Percentiles rank a stretch among this genome's conserved stretches.
Conservation (phyloP, 257 asterid species). For the Solanum bulbocastanum region DNA sequence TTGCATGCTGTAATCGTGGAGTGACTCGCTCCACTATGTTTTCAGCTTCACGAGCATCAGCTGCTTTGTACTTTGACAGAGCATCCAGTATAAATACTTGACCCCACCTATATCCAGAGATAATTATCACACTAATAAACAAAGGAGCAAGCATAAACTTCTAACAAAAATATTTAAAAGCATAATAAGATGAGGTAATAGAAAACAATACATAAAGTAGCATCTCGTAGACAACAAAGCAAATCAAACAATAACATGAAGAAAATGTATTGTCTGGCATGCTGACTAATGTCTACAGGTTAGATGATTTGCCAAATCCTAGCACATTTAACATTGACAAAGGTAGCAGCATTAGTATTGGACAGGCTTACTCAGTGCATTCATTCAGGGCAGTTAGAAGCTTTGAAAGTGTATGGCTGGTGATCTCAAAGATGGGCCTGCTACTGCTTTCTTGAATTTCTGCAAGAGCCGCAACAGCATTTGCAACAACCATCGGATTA, state of each 20-base stretch:
- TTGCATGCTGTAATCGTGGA: constrained; percentile 97
- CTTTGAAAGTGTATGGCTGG: constrained; percentile 91
- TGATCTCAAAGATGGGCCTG: constrained; percentile 86
- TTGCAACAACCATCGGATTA: constrained; percentile 99
- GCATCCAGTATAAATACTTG: constrained; percentile 99
- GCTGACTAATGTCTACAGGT: not conserved
- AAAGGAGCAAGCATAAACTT: not conserved
- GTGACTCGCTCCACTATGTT: constrained; percentile 94
- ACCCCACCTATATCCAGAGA: constrained; percentile 75
- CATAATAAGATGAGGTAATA: not conserved
- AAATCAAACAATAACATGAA: not conserved
- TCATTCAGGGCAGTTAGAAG: constrained; percentile 98
- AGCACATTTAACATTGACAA: not conserved
- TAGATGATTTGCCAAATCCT: not conserved
- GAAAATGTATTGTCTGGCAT: not conserved
- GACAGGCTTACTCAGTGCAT: constrained; percentile 86
- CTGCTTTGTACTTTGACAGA: constrained; percentile 89
- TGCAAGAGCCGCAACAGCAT: constrained; percentile 98
- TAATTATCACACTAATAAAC: not conserved
- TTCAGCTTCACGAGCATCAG: constrained; percentile 99
- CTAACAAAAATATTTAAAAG: not conserved
- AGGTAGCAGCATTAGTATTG: not conserved
- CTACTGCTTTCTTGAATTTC: constrained; percentile 94
- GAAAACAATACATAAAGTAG: not conserved
- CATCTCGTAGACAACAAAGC: not conserved